These are phyloP conservation scores for Fusarium irregulare DNA, from an alignment of 2,329 filamentous ascomycete genomes.

Conservation along the genomic window DNA sequence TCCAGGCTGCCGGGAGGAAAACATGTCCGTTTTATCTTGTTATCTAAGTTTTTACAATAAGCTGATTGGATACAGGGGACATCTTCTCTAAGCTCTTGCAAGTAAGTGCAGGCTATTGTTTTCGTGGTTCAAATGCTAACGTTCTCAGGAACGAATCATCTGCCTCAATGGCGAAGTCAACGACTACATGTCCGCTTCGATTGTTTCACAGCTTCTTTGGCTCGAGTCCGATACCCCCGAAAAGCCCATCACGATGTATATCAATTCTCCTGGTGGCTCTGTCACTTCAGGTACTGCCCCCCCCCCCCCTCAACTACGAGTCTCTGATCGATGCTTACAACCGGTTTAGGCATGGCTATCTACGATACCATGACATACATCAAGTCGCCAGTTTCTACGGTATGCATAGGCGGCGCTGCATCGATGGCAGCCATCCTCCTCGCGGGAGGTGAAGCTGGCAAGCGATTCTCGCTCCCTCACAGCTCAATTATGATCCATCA, in stretches of 20 bases:
- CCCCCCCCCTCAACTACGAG: background rate
- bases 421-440: conserved; percentile 94
- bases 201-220: conserved; percentile 96
- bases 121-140: conserved; percentile 25
- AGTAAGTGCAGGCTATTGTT: conserved; percentile 55
- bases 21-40: conserved; percentile 67
- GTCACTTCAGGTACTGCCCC: conserved; percentile 73
- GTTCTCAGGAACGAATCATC: conserved; percentile 83
- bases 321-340: conserved; percentile 9
- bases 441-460: conserved; percentile 84
- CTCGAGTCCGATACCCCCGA: conserved; percentile 96
- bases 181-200: conserved; percentile 88
- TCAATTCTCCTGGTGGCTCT: conserved; percentile 94
- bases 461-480: conserved; percentile 91
- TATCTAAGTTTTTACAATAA: background rate
- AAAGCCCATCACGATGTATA: conserved; percentile 97
- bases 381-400: conserved; percentile 89
- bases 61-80: conserved; percentile 67
- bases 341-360: conserved; percentile 75
- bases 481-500: conserved; percentile 98
- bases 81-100: conserved; percentile 85
- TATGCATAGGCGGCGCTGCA: conserved; percentile 93
- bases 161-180: conserved; percentile 93
- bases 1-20: conserved; percentile 78
- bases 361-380: conserved; percentile 99